Evolutionary conservation across 2,329 filamentous ascomycete species (phyloP).

Genomic region (Scedosporium aurantiacum): DNA sequence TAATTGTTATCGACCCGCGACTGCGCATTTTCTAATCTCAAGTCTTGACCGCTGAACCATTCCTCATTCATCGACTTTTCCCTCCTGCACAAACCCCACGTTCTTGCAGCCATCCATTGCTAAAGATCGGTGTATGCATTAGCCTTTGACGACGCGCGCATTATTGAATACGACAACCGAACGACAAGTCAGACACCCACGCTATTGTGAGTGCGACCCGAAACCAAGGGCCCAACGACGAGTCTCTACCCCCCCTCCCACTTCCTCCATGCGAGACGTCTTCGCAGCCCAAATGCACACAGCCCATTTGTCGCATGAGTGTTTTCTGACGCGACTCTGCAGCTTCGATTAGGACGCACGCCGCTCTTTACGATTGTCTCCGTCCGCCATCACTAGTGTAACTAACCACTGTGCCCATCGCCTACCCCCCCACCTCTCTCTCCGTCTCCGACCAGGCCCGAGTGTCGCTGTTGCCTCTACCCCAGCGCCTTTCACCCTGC

Average conservation of each 20-base stretch:
- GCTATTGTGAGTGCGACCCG: constrained; percentile 3
- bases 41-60: constrained; percentile 14
- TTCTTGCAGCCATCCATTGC: constrained; percentile 8
- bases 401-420: neutral
- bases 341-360: constrained; percentile 13
- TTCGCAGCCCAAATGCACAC: constrained; percentile 8
- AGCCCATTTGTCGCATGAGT: constrained; percentile 10
- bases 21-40: constrained; percentile 1
- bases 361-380: neutral
- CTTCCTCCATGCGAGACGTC: constrained; percentile 3
- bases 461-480: neutral
- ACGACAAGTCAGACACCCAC: neutral
- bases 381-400: neutral
- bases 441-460: neutral
- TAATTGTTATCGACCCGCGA: neutral
- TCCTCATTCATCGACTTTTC: constrained; percentile 13
- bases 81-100: constrained; percentile 28
- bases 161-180: constrained; percentile 7
- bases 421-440: neutral
- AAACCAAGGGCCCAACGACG: neutral
- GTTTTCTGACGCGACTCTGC: constrained; percentile 27
- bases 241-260: constrained; percentile 5
- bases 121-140: constrained; percentile 9
- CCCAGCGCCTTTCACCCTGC: neutral
- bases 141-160: constrained; percentile 12